Evolutionary conservation across 1,284 basidiomycete genomes (phyloP), one percentile per base, ranked within the genome.

Genomic region (Ustilago bromivora): DNA sequence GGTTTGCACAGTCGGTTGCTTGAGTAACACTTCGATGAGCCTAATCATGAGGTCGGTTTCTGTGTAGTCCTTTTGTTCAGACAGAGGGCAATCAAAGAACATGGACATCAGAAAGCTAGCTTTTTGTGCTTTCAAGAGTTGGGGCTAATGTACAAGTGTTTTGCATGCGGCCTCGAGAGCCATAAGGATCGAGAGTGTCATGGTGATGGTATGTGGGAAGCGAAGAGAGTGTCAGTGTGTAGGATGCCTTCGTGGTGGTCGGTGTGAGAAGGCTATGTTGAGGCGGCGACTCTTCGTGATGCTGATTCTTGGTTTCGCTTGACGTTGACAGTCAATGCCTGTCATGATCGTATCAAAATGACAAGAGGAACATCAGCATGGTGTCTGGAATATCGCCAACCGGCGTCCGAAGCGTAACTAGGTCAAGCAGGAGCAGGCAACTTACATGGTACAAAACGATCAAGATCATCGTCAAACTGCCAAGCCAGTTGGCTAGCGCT

Each of bases 361-460:
- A 3, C 23, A 4, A 32, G 10, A 28, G 31, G 12, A 58, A 3
- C 9, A 32, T 58, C 43, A 58, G 57, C 43, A 54, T 36, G 2
- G 11, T 15, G 8, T 56, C 38, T 40, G 23, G 3, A 28, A 28
- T 5, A 17, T 40, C 38, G 38, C 38, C 11, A 40, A 3, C 23
- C 23, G 23, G 23, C 23, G 23, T 23, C 23, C 2, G 23, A 23
- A 23, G 23, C 23, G 23, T 23, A 23, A 23, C 23, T 23, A 23
- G 23, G 23, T 3, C 23, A 28, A 28, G 23, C 23, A 28, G 23
- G 23, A 28, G 23, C 23, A 28, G 19, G 1, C 6, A 13, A 83
- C 82, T 68, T 72, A 83, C 82, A 55, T 83, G 82, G 58, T 82
- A 83, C 31, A 83, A 19, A 47, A 83, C 79, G 56, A 83, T 83